Evolutionary conservation across 805 yeast species (phyloP).

Genomic region (Ogataea glucozyma): DNA sequence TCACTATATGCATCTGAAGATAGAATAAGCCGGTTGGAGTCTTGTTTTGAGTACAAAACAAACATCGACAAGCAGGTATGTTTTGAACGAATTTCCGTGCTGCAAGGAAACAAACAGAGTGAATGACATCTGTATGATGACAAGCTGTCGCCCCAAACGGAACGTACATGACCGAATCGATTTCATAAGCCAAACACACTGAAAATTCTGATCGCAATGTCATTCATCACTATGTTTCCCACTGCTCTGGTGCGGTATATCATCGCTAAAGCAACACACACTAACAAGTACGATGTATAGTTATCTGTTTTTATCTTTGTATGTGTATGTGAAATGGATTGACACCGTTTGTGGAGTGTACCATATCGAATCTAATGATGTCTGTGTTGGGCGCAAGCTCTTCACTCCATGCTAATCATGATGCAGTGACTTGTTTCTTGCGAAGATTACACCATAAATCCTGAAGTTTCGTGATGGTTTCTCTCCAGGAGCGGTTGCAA

Average conservation of each 20-base stretch:
- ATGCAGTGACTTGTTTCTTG: slow-evolving; percentile 20
- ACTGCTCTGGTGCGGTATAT: not conserved
- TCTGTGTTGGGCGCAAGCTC: slow-evolving; percentile 25
- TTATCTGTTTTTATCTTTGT: slow-evolving; percentile 1
- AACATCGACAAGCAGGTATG: slow-evolving; percentile 7
- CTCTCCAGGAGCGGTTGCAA: not conserved
- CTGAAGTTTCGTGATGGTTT: slow-evolving; percentile 15
- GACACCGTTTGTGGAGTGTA: not conserved
- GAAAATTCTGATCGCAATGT: slow-evolving; percentile 56
- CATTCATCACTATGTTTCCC: not conserved
- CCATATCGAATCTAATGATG: slow-evolving; percentile 43
- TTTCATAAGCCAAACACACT: slow-evolving; percentile 58
- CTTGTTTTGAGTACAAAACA: slow-evolving; percentile 3
- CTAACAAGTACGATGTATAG: too few species aligned
- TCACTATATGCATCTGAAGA: not conserved
- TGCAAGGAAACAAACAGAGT: not conserved
- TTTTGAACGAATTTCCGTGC: too few species aligned
- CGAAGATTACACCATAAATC: slow-evolving; percentile 18
- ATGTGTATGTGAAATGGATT: slow-evolving; percentile 2
- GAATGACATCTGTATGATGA: slow-evolving; percentile 46
- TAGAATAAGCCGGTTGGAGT: not conserved
- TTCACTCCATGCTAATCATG: slow-evolving; percentile 63
- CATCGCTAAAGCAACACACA: too few species aligned
- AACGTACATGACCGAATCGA: slow-evolving; percentile 64
- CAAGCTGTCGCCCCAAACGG: slow-evolving; percentile 79